Evolutionary conservation across 164 flowering plant species (phyloP), one percentile per base, ranked within the genome.

Genomic region (Umbellularia californica): DNA sequence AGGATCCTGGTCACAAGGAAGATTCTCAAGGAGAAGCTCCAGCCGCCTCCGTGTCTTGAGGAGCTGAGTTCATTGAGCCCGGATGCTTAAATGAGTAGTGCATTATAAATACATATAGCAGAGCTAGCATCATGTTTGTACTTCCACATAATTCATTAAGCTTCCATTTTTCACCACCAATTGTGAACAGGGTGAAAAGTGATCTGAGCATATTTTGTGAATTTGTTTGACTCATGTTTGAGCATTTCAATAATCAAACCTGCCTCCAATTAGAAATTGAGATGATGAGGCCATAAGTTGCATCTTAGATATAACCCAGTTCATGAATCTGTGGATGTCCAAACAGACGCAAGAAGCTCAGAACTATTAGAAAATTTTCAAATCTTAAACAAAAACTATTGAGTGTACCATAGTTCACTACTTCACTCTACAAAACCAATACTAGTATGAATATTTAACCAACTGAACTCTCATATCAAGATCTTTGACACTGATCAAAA

Each of bases 1-100:
- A 72, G 90, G 80, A 83, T 90, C 92, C 77, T 83, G 74, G 64
- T 95, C 97, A 82, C 94, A 85, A 65, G 97, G 97, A 87, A 91
- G 93, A 84, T 83, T 93, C 77, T 92, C 98, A 63, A 95, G 92
- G 60, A 90, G 94, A 77, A 89, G 90, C 79, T 95, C 97, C 76
- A 92, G 77, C 51, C 92, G 84, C 76, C 86, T 86, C 65, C 85
- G 77, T 70, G 97, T 88, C 77, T 82, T 91, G 80, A 85, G 71
- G 76, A 95, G 97, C 98, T 95, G 81, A 74, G 78, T 51, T 58
- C 68, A 75, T 17, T 69, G 13, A 65, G 27, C 69, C 28, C 69
- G 2, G 12, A 11, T 30, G 19, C 47, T 27, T 15, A 20, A 14
- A 14, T 12, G 3, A 28, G 47, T 28, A 67, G 20, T 30, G 47